Conservation (phyloP, 345 rosid species). For the Limnanthes douglasii region DNA sequence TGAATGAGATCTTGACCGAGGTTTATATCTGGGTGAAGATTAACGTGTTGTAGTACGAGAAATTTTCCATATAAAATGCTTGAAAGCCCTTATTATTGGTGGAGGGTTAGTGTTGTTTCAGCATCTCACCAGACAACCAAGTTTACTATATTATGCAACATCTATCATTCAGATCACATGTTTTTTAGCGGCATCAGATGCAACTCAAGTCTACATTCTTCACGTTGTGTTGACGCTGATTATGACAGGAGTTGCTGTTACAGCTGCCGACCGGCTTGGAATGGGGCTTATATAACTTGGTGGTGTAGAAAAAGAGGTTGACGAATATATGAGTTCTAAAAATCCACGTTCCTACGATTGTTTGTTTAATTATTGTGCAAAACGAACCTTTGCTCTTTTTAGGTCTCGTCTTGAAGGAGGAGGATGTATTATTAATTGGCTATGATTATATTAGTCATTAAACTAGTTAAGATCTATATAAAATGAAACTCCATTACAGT, state of each 20-base stretch:
- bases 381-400: too few species aligned
- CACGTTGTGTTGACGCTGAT: constrained; percentile 82
- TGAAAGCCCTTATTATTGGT: constrained; percentile 76
- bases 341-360: too few species aligned
- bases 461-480: too few species aligned
- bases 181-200: constrained; percentile 89
- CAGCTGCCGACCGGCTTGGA: constrained; percentile 80
- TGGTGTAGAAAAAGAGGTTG: too few species aligned
- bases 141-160: constrained; percentile 91
- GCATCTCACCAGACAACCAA: constrained; percentile 98
- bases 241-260: constrained; percentile 85
- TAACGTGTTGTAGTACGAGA: constrained; percentile 42
- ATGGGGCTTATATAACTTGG: constrained; percentile 80
- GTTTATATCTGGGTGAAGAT: constrained; percentile 54
- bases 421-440: too few species aligned
- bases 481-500: too few species aligned
- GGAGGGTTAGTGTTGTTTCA: constrained; percentile 87
- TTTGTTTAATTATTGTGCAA: too few species aligned
- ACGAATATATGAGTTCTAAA: too few species aligned
- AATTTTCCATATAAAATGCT: constrained; percentile 66
- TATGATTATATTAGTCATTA: too few species aligned
- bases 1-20: constrained; percentile 64
- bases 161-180: constrained; percentile 90
- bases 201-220: constrained; percentile 85
- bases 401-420: too few species aligned